phyloP scores from a whole-genome alignment of 768 basidiomycete species.

The Ramaria rubella region DNA sequence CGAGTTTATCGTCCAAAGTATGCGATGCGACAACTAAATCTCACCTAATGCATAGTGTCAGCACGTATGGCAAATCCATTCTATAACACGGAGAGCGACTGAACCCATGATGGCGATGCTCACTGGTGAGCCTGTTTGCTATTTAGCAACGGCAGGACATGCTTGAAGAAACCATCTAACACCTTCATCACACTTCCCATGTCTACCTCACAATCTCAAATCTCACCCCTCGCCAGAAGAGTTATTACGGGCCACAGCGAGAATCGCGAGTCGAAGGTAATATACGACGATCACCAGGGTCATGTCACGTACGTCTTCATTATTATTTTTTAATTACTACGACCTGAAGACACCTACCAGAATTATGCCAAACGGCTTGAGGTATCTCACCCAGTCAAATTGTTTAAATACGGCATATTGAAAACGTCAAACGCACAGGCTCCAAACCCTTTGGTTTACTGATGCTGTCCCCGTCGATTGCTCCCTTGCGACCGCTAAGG shows the following conservation, averaged over 20 bases:
- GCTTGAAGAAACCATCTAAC: too few species aligned
- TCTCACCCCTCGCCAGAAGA: neutral
- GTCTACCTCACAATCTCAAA: neutral
- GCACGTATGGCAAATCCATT: too few species aligned
- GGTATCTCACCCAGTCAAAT: too few species aligned
- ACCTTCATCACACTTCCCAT: too few species aligned
- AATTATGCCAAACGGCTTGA: neutral
- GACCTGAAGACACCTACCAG: neutral
- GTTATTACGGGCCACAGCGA: neutral
- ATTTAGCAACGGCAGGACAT: too few species aligned
- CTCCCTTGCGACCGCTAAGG: neutral
- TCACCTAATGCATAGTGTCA: too few species aligned
- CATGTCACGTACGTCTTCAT: neutral
- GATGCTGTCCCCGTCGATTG: constrained; percentile 1
- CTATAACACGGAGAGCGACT: too few species aligned
- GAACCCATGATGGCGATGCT: too few species aligned
- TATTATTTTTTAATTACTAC: neutral
- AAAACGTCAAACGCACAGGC: neutral
- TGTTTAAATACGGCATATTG: neutral
- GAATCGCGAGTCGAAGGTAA: neutral
- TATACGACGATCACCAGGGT: constrained; percentile 2
- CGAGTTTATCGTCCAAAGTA: too few species aligned
- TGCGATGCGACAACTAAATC: too few species aligned
- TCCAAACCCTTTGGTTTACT: constrained; percentile 2
- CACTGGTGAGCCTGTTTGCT: too few species aligned